Base-by-base conservation (phyloP, 2,329 filamentous ascomycete species). In the Penicillium psychrosexuale region DNA sequence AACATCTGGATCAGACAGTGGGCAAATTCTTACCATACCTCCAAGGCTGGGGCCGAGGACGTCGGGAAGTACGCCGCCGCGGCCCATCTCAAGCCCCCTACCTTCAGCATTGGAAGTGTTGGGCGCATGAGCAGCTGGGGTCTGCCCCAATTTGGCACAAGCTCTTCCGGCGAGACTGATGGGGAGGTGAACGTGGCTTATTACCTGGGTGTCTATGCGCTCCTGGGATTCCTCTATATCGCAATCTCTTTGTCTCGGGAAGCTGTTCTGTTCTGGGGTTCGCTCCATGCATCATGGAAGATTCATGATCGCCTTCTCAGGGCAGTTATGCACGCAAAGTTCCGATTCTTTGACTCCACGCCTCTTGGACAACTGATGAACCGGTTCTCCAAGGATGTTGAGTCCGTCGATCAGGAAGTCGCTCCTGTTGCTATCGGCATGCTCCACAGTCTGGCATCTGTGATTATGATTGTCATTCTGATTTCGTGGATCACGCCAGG, bases 311-410 rank as follows among this genome's bases (percentile, higher is more conserved):
- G 83, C 34, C 79, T 99, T 51, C 88, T 99, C 71, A 81, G 84
- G 28, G 81, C 88, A 1, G 85, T 99, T 24, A 88, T 90, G 13
- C 86, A 92, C 62, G 94, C 94, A 30, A 93, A 91, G 70, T 97
- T 99, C 80, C 91, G 90, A 69, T 99, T 99, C 77, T 99, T 99
- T 68, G 94, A 99, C 68, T 89, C 93, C 1, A 99, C 94, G 0
- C 94, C 94, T 2, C 83, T 97, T 0, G 94, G 94, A 12, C 93
- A 97, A 74, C 82, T 99, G 66, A 97, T 97, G 87, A 99, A 99
- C 74, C 86, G 94, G 19, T 99, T 99, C 77, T 97, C 93, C 71
- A 97, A 97, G 74, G 94, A 99, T 71, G 84, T 99, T 13, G 92
- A 99, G 72, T 86, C 91, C 11, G 82, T 99, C 19, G 94, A 99